Percentiles rank a stretch among this genome's conserved stretches.
phyloP scores from a whole-genome alignment of 257 asterid species.

The Asclepias syriaca region DNA sequence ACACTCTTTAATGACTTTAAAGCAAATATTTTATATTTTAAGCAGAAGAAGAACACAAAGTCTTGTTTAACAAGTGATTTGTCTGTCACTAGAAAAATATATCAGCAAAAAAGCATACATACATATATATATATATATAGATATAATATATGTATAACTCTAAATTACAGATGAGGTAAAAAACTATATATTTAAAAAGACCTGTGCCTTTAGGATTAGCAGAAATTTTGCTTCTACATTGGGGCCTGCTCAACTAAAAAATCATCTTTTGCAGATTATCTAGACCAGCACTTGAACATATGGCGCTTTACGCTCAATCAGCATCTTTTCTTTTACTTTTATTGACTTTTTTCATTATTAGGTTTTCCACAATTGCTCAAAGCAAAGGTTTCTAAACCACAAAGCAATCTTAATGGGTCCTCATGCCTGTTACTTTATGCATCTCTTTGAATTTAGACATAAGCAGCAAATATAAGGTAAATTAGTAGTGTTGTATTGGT shows the following conservation, averaged over 20 bases:
- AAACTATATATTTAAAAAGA: slow-evolving; percentile 6
- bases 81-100: not conserved
- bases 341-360: slow-evolving; percentile 22
- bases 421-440: slow-evolving; percentile 11
- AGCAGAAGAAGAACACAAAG: not conserved
- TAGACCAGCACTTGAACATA: slow-evolving; percentile 19
- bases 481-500: not conserved
- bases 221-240: slow-evolving; percentile 16
- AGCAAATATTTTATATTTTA: not conserved
- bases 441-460: slow-evolving; percentile 1
- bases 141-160: not conserved
- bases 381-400: slow-evolving; percentile 19
- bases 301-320: slow-evolving; percentile 22
- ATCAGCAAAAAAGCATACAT: not conserved
- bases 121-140: not conserved
- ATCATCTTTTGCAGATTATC: slow-evolving; percentile 24
- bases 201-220: slow-evolving; percentile 16
- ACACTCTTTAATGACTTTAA: not conserved
- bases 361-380: slow-evolving; percentile 24
- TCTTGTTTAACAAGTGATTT: too few relatives aligned
- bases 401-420: slow-evolving; percentile 23
- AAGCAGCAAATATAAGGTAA: slow-evolving; percentile 1
- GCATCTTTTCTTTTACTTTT: slow-evolving; percentile 26
- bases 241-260: slow-evolving; percentile 19
- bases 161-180: not conserved